phyloP scores from a whole-genome alignment of 2,329 filamentous ascomycete genomes.

The Seiridium unicorne region DNA sequence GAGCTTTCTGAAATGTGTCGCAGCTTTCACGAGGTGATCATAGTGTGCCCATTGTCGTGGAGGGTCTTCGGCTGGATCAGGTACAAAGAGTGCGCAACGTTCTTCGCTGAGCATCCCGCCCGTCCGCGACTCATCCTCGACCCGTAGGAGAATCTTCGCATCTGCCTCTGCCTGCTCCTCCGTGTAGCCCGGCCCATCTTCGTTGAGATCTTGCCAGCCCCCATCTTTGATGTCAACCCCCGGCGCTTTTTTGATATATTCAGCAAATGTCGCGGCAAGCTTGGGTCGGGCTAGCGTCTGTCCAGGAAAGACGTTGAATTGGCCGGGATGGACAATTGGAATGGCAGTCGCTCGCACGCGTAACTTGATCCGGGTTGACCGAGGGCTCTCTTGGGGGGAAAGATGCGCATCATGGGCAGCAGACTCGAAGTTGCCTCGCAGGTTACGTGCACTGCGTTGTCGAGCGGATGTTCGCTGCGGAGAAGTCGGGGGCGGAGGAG shows the following conservation, averaged over 20 bases:
- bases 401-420: slow-evolving; percentile 17
- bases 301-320: slow-evolving; percentile 45
- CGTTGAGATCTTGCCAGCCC: slow-evolving; percentile 49
- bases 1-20: slow-evolving; percentile 75
- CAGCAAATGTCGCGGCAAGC: slow-evolving; percentile 53
- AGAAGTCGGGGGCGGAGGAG: slow-evolving; percentile 36
- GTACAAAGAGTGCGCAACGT: slow-evolving; percentile 69
- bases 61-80: slow-evolving; percentile 71
- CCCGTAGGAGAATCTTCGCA: slow-evolving; percentile 64
- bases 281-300: slow-evolving; percentile 40
- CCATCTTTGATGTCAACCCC: slow-evolving; percentile 56
- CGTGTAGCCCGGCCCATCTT: slow-evolving; percentile 57
- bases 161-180: slow-evolving; percentile 65
- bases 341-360: slow-evolving; percentile 47
- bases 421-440: slow-evolving; percentile 25
- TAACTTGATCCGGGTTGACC: slow-evolving; percentile 43
- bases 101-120: slow-evolving; percentile 73
- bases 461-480: slow-evolving; percentile 36
- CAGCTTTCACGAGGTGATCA: slow-evolving; percentile 81
- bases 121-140: slow-evolving; percentile 70
- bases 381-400: slow-evolving; percentile 18
- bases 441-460: slow-evolving; percentile 40
- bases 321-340: slow-evolving; percentile 59
- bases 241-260: slow-evolving; percentile 53
- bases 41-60: slow-evolving; percentile 79